These are phyloP conservation scores for Ciborinia camelliae DNA, from an alignment of 2,329 filamentous ascomycete species.

Conservation along the genomic window DNA sequence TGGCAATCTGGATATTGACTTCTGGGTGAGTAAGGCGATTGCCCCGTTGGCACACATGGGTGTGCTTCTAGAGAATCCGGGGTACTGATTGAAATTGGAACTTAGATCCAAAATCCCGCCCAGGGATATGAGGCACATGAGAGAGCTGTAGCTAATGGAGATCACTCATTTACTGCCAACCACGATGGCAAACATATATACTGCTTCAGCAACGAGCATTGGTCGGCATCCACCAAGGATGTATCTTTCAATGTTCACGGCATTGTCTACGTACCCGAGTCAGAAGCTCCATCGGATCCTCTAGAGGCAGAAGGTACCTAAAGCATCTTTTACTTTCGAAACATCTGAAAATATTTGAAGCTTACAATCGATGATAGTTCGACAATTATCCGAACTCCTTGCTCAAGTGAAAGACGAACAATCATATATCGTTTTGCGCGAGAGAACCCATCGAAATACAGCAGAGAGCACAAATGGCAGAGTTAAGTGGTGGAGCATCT, in stretches of 20 bases:
- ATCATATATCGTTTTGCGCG: constrained; percentile 90
- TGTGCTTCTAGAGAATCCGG: background rate
- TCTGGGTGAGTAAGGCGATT: constrained; percentile 71
- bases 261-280: constrained; percentile 92
- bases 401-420: constrained; percentile 96
- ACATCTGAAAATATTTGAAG: background rate
- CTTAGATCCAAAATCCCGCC: constrained; percentile 72
- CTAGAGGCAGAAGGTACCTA: constrained; percentile 78
- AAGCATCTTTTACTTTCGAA: constrained; percentile 25
- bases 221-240: constrained; percentile 94
- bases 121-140: constrained; percentile 76
- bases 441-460: constrained; percentile 95
- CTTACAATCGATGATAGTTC: constrained; percentile 54
- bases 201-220: constrained; percentile 99
- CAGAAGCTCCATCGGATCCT: constrained; percentile 79
- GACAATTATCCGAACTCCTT: constrained; percentile 77
- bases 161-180: constrained; percentile 84
- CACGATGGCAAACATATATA: constrained; percentile 88
- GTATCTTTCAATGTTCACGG: constrained; percentile 99
- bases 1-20: constrained; percentile 94
- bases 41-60: background rate
- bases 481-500: constrained; percentile 99
- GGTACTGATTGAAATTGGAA: constrained; percentile 19
- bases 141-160: constrained; percentile 79
- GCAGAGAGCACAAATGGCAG: constrained; percentile 96